Evolutionary conservation across 805 yeast species (phyloP).

Genomic region (Candida arabinofermentans): DNA sequence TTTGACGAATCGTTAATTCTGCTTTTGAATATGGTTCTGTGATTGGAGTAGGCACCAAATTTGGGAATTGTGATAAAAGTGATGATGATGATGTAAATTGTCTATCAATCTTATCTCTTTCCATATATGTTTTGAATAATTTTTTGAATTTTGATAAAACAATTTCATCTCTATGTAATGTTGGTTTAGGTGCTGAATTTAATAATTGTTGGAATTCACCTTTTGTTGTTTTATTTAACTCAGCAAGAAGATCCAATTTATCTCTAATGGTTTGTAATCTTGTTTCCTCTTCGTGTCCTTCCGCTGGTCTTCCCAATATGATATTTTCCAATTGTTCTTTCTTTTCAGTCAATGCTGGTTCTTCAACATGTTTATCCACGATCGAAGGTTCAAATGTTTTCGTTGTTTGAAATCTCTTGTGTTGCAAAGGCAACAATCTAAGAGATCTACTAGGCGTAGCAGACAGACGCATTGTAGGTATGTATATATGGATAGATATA

Average conservation of each 20-base stretch:
- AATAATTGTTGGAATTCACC: slow-evolving; percentile 25
- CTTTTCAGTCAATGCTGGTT: background rate
- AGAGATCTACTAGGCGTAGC: background rate
- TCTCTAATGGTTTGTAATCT: background rate
- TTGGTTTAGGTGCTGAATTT: slow-evolving; percentile 24
- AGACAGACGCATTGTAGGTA: slow-evolving; percentile 4
- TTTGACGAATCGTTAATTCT: slow-evolving; percentile 72
- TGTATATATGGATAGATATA: background rate
- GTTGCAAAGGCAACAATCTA: background rate
- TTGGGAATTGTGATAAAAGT: slow-evolving; percentile 45
- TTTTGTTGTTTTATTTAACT: slow-evolving; percentile 19
- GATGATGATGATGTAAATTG: slow-evolving; percentile 22
- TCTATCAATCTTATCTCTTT: slow-evolving; percentile 20
- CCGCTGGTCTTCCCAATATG: background rate
- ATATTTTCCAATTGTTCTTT: background rate
- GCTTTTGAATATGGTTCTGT: slow-evolving; percentile 69
- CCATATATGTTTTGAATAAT: slow-evolving; percentile 24
- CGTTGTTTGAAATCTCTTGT: slow-evolving; percentile 2
- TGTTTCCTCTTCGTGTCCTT: background rate
- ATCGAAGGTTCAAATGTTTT: slow-evolving; percentile 1
- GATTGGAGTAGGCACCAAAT: slow-evolving; percentile 55
- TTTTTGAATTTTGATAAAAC: slow-evolving; percentile 24
- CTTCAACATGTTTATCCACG: background rate
- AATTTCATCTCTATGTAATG: slow-evolving; percentile 27
- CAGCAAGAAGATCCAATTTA: slow-evolving; percentile 2